These are phyloP conservation scores for Tardiomyces blankii DNA, from an alignment of 1,139 yeast species.

Conservation along the genomic window DNA sequence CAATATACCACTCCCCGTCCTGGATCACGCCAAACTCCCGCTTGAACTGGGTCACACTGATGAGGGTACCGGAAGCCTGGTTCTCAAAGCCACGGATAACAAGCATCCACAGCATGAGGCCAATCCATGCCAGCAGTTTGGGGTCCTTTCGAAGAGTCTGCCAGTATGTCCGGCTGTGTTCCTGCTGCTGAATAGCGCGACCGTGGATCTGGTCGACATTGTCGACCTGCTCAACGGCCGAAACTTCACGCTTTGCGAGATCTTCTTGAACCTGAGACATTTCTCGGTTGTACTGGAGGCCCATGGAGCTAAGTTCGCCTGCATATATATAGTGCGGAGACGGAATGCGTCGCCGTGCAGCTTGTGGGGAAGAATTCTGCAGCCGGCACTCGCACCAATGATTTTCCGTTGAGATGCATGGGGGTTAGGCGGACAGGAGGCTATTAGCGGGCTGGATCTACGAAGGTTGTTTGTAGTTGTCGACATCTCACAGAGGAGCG, in stretches of 20 bases:
- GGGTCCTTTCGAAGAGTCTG: slow-evolving; percentile 4
- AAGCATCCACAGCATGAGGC: slow-evolving; percentile 7
- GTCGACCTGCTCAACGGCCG: neutral
- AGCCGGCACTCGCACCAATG: too few relatives aligned
- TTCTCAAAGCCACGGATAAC: slow-evolving; percentile 13
- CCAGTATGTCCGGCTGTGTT: slow-evolving; percentile 4
- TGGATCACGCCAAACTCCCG: slow-evolving; percentile 19
- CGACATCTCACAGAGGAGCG: too few relatives aligned
- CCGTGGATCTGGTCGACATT: slow-evolving; percentile 5
- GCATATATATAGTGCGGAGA: too few relatives aligned
- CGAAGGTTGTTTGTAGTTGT: too few relatives aligned
- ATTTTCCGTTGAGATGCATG: too few relatives aligned
- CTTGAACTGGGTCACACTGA: slow-evolving; percentile 20
- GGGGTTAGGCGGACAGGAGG: too few relatives aligned
- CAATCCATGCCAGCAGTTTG: slow-evolving; percentile 5
- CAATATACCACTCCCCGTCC: slow-evolving; percentile 16
- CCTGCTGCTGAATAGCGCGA: slow-evolving; percentile 6
- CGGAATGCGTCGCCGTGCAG: too few relatives aligned
- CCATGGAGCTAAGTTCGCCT: too few relatives aligned
- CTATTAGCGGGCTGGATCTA: too few relatives aligned
- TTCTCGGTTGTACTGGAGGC: too few relatives aligned
- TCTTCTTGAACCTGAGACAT: too few relatives aligned
- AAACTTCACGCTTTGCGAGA: neutral
- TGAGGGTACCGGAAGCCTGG: slow-evolving; percentile 18
- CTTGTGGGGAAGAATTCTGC: too few relatives aligned